Percentiles rank a stretch among this genome's conserved stretches.
Conservation (phyloP, 2,329 filamentous ascomycete species). For the Stagonosporopsis tanaceti region DNA sequence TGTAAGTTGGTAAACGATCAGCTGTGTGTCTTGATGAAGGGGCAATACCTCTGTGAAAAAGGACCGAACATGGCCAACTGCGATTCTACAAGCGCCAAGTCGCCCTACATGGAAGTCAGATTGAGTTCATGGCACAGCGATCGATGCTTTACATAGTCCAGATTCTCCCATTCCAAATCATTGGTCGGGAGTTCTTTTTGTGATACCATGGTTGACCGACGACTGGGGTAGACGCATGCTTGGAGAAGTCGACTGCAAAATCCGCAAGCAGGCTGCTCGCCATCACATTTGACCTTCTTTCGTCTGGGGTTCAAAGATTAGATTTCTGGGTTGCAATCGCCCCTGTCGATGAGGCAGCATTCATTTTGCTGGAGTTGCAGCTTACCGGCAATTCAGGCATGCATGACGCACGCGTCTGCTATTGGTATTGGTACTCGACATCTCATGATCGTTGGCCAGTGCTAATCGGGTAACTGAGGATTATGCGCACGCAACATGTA, state of each 20-base stretch:
- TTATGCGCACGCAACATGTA: not conserved
- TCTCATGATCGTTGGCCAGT: not conserved
- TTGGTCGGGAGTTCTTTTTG: not conserved
- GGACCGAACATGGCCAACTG: not conserved
- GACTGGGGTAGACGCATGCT: constrained; percentile 11
- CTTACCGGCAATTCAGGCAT: constrained; percentile 19
- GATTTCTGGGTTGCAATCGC: not conserved
- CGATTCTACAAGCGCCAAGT: not conserved
- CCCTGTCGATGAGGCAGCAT: not conserved
- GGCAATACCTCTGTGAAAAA: not conserved
- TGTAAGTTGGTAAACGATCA: not conserved
- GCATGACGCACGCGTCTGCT: constrained; percentile 4
- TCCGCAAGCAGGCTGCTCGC: constrained; percentile 14
- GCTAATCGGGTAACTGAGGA: not conserved
- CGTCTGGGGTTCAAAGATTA: not conserved
- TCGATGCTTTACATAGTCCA: not conserved
- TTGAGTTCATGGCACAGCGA: not conserved
- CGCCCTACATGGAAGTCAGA: not conserved
- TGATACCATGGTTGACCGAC: constrained; percentile 1
- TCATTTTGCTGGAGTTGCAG: not conserved
- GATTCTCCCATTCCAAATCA: not conserved
- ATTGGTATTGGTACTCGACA: not conserved
- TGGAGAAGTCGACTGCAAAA: constrained; percentile 16
- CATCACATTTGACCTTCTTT: constrained; percentile 21
- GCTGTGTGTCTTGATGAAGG: not conserved